A percentile compares a stretch with the other conserved stretches of the same genome.
Conservation (phyloP, 176 grass and related monocot species). For the Oropetium thomaeum region DNA sequence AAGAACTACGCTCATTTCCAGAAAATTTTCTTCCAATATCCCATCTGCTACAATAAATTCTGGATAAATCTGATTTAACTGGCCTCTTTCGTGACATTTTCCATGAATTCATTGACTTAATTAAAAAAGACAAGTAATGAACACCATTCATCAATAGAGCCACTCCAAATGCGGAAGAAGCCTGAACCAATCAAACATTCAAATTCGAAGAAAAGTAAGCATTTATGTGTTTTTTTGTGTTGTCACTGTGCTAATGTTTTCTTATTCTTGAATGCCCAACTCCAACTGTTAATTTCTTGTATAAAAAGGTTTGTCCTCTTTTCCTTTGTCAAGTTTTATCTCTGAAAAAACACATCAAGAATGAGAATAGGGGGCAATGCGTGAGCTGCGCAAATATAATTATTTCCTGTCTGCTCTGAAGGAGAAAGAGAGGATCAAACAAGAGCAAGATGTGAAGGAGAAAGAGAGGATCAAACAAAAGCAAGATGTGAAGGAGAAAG, state of each 20-base stretch:
- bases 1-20: constrained; percentile 68
- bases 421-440: constrained; percentile 53
- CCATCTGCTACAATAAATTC: constrained; percentile 49
- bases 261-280: background rate
- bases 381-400: constrained; percentile 83
- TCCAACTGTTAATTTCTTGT: background rate
- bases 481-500: too few relatives aligned
- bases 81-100: constrained; percentile 45
- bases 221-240: constrained; percentile 25
- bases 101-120: constrained; percentile 66
- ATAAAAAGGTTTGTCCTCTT: background rate
- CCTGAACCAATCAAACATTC: constrained; percentile 80
- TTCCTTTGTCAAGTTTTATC: background rate
- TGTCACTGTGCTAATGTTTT: background rate
- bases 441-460: too few relatives aligned
- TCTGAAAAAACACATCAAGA: constrained; percentile 70
- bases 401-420: constrained; percentile 67
- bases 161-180: constrained; percentile 73
- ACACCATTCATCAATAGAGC: constrained; percentile 59
- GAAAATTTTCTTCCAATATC: constrained; percentile 84
- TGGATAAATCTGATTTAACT: constrained; percentile 51
- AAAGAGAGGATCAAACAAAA: too few relatives aligned
- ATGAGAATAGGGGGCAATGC: constrained; percentile 70
- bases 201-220: constrained; percentile 96
- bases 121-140: constrained; percentile 64